Evolutionary conservation across 805 yeast genomes (phyloP), one percentile per base, ranked within the genome.

Genomic region (Suhomyces sp.): DNA sequence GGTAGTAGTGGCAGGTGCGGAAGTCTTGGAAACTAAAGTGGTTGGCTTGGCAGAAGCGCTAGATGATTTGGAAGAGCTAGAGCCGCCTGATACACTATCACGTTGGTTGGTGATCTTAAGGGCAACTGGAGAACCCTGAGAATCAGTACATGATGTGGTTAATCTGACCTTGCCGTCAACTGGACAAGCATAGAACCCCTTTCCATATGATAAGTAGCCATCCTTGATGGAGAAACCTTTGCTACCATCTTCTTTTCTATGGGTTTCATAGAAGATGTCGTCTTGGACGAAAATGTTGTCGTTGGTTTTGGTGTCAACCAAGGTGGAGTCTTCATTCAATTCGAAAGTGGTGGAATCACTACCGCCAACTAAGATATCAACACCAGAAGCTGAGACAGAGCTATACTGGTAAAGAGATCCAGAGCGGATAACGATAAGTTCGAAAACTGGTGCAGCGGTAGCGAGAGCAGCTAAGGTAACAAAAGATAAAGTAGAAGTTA

Each of bases 361-460:
- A 10, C 53, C 57, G n/a, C 57, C 60, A 50, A 50, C 46, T 17
- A 52, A 49, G 9, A 54, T 31, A 25, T 43, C 46, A 12, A 50
- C 50, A 29, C 53, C 53, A 19, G 47, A 46, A 6, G 53, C 20
- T 24, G 44, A 39, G 29, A 53, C 44, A 24, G 51, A 37, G 48
- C 47, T 29, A 55, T 61, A 65, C 39, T 67, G 71, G 59, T 57
- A 62, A 7, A 43, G 49, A 8, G 68, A 57, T 9, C 68, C 71
- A 7, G 70, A 66, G 43, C 61, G 59, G 33, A 66, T 62, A 31
- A 61, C 52, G 27, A 63, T 47, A 15, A 62, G 54, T 22, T 53
- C 45, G 50, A 66, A 57, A 17, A 58, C 48, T 47, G 54, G 56
- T 9, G 62, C 65, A 17, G 70, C 66, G 24, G 60, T 49, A 27